Evolutionary conservation across 495 filamentous ascomycete genomes (phyloP).

Genomic region (Penicillium riverlandense): DNA sequence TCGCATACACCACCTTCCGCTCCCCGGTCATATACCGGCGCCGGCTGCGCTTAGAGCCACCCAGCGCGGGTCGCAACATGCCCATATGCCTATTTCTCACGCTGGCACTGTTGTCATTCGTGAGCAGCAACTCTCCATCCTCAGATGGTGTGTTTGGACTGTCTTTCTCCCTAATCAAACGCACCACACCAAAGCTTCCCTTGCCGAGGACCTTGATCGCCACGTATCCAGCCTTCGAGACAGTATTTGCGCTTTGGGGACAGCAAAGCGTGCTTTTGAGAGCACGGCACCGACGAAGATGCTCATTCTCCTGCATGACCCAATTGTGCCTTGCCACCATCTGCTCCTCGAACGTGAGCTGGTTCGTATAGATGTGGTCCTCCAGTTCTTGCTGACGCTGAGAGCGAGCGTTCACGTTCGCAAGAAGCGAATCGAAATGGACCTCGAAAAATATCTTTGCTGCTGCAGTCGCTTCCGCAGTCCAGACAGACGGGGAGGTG

Average conservation of each 20-base stretch:
- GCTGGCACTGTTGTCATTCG: not conserved
- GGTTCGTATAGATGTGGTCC: slow-evolving; percentile 43
- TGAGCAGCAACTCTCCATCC: slow-evolving; percentile 1
- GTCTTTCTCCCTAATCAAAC: slow-evolving; percentile 64
- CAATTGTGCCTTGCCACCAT: slow-evolving; percentile 49
- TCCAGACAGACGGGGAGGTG: slow-evolving; percentile 55
- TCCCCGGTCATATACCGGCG: slow-evolving; percentile 23
- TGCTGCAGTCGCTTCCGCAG: slow-evolving; percentile 68
- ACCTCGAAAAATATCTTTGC: slow-evolving; percentile 86
- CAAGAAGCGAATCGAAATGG: slow-evolving; percentile 62
- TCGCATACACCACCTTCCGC: slow-evolving; percentile 68
- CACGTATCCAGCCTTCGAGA: slow-evolving; percentile 63
- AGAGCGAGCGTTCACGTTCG: slow-evolving; percentile 49
- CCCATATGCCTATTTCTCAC: slow-evolving; percentile 1
- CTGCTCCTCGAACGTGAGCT: slow-evolving; percentile 49
- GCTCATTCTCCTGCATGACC: slow-evolving; percentile 57
- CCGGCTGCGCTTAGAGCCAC: slow-evolving; percentile 14
- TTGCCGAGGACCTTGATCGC: slow-evolving; percentile 81
- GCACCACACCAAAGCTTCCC: slow-evolving; percentile 89
- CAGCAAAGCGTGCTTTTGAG: slow-evolving; percentile 54
- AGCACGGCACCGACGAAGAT: slow-evolving; percentile 66
- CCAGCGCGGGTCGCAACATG: slow-evolving; percentile 18
- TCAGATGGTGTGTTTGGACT: not conserved
- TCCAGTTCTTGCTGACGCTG: slow-evolving; percentile 65
- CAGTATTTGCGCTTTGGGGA: slow-evolving; percentile 24